Percentiles rank a stretch among this genome's conserved stretches.
Evolutionary conservation across 179 eudicot species (phyloP).

Genomic region (Amaranthus tricolor): DNA sequence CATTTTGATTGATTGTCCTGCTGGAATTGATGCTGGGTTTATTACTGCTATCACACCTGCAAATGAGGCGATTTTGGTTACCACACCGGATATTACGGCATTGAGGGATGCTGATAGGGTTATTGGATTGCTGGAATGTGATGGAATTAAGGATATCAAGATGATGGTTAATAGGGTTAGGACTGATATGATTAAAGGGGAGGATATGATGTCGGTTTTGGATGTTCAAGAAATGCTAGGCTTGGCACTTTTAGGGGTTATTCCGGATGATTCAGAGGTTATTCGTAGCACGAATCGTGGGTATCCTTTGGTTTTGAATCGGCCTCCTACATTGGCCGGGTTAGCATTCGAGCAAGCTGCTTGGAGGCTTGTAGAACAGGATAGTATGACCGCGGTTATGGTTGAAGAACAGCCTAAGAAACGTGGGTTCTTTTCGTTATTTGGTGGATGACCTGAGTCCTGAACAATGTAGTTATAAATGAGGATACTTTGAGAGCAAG

Average conservation of each 20-base stretch:
- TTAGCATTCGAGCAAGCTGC: slow-evolving; percentile 99
- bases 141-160: slow-evolving; percentile 93
- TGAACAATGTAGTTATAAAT: slow-evolving; percentile 14
- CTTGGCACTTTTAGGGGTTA: slow-evolving; percentile 79
- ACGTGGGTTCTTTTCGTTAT: slow-evolving; percentile 84
- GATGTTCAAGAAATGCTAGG: slow-evolving; percentile 99
- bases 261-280: slow-evolving; percentile 95
- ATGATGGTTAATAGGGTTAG: slow-evolving; percentile 96
- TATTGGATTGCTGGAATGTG: slow-evolving; percentile 90
- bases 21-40: slow-evolving; percentile 99
- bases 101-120: slow-evolving; percentile 94
- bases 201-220: slow-evolving; percentile 98
- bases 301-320: slow-evolving; percentile 83
- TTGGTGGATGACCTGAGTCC: slow-evolving; percentile 54
- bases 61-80: slow-evolving; percentile 88
- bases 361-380: slow-evolving; percentile 96
- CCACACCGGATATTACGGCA: slow-evolving; percentile 90
- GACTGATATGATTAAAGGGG: slow-evolving; percentile 91
- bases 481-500: slow-evolving; percentile 4
- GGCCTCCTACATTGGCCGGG: slow-evolving; percentile 92
- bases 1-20: slow-evolving; percentile 88
- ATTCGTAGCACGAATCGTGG: slow-evolving; percentile 96
- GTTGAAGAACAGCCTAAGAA: slow-evolving; percentile 96
- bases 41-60: slow-evolving; percentile 96
- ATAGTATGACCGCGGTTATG: slow-evolving; percentile 98